Evolutionary conservation across 345 rosid genomes (phyloP).

Genomic region (Fremontodendron californicum): DNA sequence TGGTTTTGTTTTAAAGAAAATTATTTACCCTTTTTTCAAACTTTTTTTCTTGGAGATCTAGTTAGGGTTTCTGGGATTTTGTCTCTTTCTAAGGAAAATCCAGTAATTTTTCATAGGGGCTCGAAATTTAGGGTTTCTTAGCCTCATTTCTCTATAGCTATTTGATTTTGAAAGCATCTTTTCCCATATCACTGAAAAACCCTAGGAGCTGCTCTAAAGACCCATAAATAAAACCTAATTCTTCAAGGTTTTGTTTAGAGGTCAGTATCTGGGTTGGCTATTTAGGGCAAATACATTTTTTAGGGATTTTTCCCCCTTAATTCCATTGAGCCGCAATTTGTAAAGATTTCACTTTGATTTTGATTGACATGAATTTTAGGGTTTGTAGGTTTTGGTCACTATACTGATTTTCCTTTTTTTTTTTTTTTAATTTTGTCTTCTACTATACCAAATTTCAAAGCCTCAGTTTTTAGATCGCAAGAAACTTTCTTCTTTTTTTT

Average conservation of each 20-base stretch:
- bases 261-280: not conserved
- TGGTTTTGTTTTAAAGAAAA: not conserved
- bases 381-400: constrained; percentile 1
- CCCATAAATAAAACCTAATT: not conserved
- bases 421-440: not conserved
- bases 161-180: not conserved
- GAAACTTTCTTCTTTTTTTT: not conserved
- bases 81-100: not conserved
- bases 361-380: constrained; percentile 4
- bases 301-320: not conserved
- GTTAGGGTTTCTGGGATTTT: constrained; percentile 21
- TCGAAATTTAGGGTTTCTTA: constrained; percentile 5
- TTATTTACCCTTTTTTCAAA: not conserved
- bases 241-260: not conserved
- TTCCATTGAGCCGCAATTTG: not conserved
- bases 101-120: not conserved
- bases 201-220: not conserved
- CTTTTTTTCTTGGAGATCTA: not conserved
- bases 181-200: not conserved
- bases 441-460: not conserved
- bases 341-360: constrained; percentile 1
- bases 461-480: not conserved
- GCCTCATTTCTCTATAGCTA: not conserved
- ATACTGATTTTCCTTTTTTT: not conserved
- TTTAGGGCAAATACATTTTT: not conserved